Percentiles rank a stretch among this genome's conserved stretches.
phyloP scores from a whole-genome alignment of 805 yeast genomes.

The Candida saitoana region DNA sequence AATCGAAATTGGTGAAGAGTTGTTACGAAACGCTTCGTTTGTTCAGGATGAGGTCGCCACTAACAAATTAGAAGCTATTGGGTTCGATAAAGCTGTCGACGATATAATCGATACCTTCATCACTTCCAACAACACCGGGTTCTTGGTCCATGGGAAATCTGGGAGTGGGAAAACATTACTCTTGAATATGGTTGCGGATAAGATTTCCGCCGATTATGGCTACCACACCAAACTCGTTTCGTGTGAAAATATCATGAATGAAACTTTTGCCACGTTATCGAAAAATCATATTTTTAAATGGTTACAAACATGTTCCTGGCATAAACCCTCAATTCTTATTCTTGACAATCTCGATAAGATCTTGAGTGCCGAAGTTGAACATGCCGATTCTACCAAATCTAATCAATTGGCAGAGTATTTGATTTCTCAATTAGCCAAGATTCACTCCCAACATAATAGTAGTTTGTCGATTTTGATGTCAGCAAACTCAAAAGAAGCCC shows the following conservation, averaged over 20 bases:
- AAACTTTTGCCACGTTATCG: constrained; percentile 44
- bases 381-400: constrained; percentile 57
- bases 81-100: constrained; percentile 46
- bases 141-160: constrained; percentile 64
- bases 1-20: constrained; percentile 50
- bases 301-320: constrained; percentile 62
- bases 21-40: constrained; percentile 43
- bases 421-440: constrained; percentile 38
- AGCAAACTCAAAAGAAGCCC: constrained; percentile 56
- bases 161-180: constrained; percentile 80
- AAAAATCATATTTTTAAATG: constrained; percentile 40
- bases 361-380: constrained; percentile 59
- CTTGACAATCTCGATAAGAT: constrained; percentile 76
- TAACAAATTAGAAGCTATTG: constrained; percentile 41
- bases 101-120: constrained; percentile 38
- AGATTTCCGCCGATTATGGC: constrained; percentile 36
- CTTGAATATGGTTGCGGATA: constrained; percentile 37
- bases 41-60: constrained; percentile 16
- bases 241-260: constrained; percentile 56
- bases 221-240: constrained; percentile 45
- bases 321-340: constrained; percentile 68
- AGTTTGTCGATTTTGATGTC: constrained; percentile 59
- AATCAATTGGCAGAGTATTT: constrained; percentile 64
- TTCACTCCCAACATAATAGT: constrained; percentile 40
- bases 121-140: constrained; percentile 47